A percentile compares a stretch with the other conserved stretches of the same genome.
phyloP scores from a whole-genome alignment of 148 eudicot genomes.

The Vaccinium myrtillus region DNA sequence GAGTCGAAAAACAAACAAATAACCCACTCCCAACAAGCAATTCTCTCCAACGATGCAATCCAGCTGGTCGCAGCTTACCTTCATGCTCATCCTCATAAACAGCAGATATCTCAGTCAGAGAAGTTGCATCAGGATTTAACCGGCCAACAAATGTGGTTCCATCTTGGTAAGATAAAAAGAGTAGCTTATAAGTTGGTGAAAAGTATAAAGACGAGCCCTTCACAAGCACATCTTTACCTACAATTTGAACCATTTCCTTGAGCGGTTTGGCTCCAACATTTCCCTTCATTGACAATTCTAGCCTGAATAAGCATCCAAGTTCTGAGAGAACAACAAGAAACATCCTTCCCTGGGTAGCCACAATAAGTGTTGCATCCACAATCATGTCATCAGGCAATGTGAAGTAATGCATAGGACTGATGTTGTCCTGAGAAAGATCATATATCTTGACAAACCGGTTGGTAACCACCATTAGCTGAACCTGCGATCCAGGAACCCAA shows the following conservation, averaged over 20 bases:
- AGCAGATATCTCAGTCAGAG: constrained; percentile 60
- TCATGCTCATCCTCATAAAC: constrained; percentile 80
- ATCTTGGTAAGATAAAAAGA: constrained; percentile 88
- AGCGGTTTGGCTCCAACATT: constrained; percentile 73
- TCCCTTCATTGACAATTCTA: constrained; percentile 71
- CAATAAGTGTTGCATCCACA: constrained; percentile 74
- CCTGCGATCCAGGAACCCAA: constrained; percentile 98
- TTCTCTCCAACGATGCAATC: constrained; percentile 94
- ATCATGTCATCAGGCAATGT: constrained; percentile 76
- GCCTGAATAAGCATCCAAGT: constrained; percentile 73
- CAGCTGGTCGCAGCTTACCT: constrained; percentile 73
- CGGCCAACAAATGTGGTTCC: constrained; percentile 84
- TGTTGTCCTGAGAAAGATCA: constrained; percentile 95
- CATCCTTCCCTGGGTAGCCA: constrained; percentile 71
- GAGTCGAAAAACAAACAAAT: constrained; percentile 83
- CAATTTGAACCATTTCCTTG: constrained; percentile 63
- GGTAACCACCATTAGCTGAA: constrained; percentile 96
- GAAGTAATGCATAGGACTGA: constrained; percentile 93
- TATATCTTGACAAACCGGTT: constrained; percentile 92
- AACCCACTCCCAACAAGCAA: constrained; percentile 75
- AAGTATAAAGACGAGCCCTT: constrained; percentile 85
- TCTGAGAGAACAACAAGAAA: constrained; percentile 86
- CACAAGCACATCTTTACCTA: constrained; percentile 42
- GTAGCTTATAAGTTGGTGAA: constrained; percentile 75
- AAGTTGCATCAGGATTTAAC: constrained; percentile 60